Evolutionary conservation across 148 eudicot species (phyloP).

Genomic region (Cornus suecica): DNA sequence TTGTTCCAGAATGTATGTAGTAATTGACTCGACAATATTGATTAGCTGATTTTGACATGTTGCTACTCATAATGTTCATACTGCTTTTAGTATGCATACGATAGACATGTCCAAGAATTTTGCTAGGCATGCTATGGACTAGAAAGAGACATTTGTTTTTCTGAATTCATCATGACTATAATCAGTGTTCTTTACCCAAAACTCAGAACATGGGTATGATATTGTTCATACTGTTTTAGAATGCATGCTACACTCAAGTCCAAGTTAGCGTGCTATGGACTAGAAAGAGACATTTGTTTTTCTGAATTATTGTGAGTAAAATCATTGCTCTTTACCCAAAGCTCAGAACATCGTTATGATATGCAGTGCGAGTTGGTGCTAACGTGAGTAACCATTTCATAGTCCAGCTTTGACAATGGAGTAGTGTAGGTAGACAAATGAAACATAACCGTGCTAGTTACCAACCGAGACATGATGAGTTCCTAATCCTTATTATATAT

Average conservation of each 20-base stretch:
- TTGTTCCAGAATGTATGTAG: background rate
- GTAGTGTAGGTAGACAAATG: too few relatives aligned
- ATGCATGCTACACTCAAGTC: background rate
- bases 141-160: background rate
- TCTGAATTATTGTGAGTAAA: background rate
- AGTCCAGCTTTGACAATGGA: background rate
- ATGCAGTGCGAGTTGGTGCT: background rate
- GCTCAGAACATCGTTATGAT: background rate
- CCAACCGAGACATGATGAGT: too few relatives aligned
- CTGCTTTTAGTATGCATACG: background rate
- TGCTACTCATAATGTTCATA: background rate
- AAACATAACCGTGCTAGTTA: too few relatives aligned
- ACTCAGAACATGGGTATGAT: too few relatives aligned
- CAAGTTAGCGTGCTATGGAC: background rate
- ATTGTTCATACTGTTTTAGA: background rate
- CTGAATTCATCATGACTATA: background rate
- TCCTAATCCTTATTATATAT: too few relatives aligned
- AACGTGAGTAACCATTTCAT: background rate
- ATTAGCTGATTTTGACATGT: background rate
- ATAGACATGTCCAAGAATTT: background rate
- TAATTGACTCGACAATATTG: background rate
- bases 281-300: background rate
- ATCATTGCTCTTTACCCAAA: background rate
- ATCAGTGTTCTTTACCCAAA: background rate
- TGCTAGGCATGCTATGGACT: background rate